A percentile compares a stretch with the other conserved stretches of the same genome.
Conservation (phyloP, 2,329 filamentous ascomycete genomes). For the Exserohilum turcica region DNA sequence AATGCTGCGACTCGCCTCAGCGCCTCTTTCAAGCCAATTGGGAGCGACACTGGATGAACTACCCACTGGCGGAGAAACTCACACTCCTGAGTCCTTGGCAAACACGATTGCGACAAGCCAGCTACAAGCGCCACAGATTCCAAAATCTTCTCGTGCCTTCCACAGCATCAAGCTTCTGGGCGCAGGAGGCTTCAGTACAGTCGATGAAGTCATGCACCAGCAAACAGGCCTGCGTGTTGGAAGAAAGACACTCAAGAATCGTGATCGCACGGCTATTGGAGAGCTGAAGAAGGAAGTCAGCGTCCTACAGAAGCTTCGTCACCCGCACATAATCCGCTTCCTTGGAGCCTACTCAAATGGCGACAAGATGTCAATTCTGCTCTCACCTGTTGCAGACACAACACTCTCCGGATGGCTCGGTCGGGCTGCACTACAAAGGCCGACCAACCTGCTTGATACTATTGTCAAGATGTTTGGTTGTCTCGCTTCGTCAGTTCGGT, state of each 20-base stretch:
- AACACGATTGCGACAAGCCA: background rate
- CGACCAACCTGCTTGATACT: constrained; percentile 28
- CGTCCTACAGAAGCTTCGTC: constrained; percentile 46
- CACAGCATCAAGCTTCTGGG: constrained; percentile 45
- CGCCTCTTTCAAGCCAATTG: background rate
- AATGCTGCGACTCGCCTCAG: background rate
- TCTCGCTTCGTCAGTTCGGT: constrained; percentile 42
- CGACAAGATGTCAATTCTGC: constrained; percentile 46
- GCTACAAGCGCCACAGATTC: constrained; percentile 6
- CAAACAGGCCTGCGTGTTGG: constrained; percentile 41
- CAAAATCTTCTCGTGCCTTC: constrained; percentile 31
- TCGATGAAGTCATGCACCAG: constrained; percentile 46
- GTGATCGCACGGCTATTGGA: constrained; percentile 35
- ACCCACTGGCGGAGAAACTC: background rate
- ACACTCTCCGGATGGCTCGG: constrained; percentile 44
- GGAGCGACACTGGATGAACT: background rate
- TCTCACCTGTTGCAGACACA: constrained; percentile 46
- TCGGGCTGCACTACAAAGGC: constrained; percentile 22
- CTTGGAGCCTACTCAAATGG: constrained; percentile 44
- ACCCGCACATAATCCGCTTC: constrained; percentile 48
- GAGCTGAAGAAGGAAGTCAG: constrained; percentile 45
- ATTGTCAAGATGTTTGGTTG: constrained; percentile 46
- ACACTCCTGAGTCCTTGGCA: background rate
- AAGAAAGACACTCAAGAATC: constrained; percentile 48
- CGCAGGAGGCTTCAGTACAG: constrained; percentile 45